Evolutionary conservation across 192 early-diverging fungal genomes (phyloP).

Genomic region (Backusella luteola): DNA sequence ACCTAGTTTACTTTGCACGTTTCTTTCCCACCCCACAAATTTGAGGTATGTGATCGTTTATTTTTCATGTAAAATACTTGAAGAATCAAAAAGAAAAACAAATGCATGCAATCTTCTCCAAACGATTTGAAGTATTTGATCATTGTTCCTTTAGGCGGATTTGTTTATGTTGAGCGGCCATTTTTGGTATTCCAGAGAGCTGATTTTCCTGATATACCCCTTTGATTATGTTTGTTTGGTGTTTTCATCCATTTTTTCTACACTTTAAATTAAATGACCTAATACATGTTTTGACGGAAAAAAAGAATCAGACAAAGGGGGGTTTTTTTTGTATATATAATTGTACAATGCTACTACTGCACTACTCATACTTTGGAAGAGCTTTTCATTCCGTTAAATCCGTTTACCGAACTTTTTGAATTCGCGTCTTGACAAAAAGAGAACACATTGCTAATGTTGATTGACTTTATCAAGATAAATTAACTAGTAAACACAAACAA

Average conservation of each 20-base stretch:
- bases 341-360: neutral
- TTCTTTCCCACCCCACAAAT: slow-evolving; percentile 92
- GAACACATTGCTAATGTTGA: neutral
- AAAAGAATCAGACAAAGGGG: neutral
- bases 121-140: slow-evolving; percentile 20
- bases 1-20: slow-evolving; percentile 69
- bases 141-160: slow-evolving; percentile 40
- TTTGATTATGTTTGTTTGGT: neutral
- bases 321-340: neutral
- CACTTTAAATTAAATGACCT: neutral
- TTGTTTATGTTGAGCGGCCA: slow-evolving; percentile 27
- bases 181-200: slow-evolving; percentile 62
- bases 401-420: neutral
- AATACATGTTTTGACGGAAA: neutral
- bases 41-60: slow-evolving; percentile 32
- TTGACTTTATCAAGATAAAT: neutral
- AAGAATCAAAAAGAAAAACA: neutral
- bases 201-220: neutral
- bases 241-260: neutral
- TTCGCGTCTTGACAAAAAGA: neutral
- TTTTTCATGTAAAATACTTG: neutral
- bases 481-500: neutral
- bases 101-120: neutral
- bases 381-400: neutral
- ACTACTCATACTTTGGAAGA: neutral